Evolutionary conservation across 495 filamentous ascomycete genomes (phyloP).

Genomic region (Antarctomyces pellizariae): DNA sequence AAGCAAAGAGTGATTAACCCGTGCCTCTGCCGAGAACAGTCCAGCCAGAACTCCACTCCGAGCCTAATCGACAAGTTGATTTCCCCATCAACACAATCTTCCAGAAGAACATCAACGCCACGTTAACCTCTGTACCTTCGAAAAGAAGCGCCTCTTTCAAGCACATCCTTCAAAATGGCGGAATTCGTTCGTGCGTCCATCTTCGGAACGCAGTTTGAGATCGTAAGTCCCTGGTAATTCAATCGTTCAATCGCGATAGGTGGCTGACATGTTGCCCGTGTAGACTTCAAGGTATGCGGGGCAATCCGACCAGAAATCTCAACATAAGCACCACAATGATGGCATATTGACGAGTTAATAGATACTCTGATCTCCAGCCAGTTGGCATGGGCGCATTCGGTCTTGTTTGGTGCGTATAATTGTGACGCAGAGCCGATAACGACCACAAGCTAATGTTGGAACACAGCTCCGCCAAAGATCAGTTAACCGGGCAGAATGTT

Average conservation of each 20-base stretch:
- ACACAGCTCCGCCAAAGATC: slow-evolving; percentile 77
- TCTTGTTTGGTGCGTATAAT: slow-evolving; percentile 68
- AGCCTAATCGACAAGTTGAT: too few relatives aligned
- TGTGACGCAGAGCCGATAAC: slow-evolving; percentile 2
- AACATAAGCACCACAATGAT: slow-evolving; percentile 1
- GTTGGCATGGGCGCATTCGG: slow-evolving; percentile 99
- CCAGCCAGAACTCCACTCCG: too few relatives aligned
- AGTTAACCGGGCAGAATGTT: slow-evolving; percentile 85
- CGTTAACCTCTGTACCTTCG: too few relatives aligned
- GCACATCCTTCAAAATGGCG: slow-evolving; percentile 40
- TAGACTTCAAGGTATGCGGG: slow-evolving; percentile 70
- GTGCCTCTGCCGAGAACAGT: too few relatives aligned
- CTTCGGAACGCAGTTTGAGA: slow-evolving; percentile 98
- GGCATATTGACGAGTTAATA: slow-evolving; percentile 16
- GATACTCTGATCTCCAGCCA: slow-evolving; percentile 92
- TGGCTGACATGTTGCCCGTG: too few relatives aligned
- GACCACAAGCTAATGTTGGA: slow-evolving; percentile 9
- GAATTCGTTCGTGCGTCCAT: slow-evolving; percentile 99
- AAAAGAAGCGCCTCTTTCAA: slow-evolving; percentile 1
- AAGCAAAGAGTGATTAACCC: too few relatives aligned
- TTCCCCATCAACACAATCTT: too few relatives aligned
- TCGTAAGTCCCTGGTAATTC: too few relatives aligned
- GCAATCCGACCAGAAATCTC: slow-evolving; percentile 6
- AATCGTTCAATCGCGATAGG: too few relatives aligned
- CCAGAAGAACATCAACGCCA: too few relatives aligned